Evolutionary conservation across 371 early-diverging fungal genomes (phyloP).

Genomic region (Mortierella sp.): DNA sequence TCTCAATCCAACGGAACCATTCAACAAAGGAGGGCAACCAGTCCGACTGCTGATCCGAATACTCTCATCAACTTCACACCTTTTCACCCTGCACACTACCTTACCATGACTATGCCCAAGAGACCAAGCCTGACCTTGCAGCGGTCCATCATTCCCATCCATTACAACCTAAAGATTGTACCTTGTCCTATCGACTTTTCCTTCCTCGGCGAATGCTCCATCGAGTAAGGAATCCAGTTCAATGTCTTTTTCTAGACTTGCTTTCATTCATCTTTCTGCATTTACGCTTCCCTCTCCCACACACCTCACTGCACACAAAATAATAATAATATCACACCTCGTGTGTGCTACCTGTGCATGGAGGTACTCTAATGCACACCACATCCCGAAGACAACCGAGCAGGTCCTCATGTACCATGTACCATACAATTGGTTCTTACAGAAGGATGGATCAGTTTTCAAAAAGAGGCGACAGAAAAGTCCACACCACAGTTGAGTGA

Average conservation of each 20-base stretch:
- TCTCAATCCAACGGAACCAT: background rate
- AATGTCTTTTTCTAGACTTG: background rate
- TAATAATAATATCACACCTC: too few species aligned
- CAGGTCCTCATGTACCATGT: background rate
- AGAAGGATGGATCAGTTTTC: too few species aligned
- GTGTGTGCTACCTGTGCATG: background rate
- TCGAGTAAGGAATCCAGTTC: slow-evolving; percentile 38
- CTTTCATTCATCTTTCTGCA: too few species aligned
- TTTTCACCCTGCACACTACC: background rate
- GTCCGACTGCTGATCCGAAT: background rate
- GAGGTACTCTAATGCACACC: background rate
- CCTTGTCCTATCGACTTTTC: slow-evolving; percentile 55
- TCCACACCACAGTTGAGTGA: too few species aligned
- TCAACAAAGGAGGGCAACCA: background rate
- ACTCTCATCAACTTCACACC: background rate
- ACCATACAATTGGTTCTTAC: too few species aligned
- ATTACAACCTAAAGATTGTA: slow-evolving; percentile 53
- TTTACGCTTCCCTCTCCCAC: too few species aligned
- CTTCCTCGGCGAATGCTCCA: slow-evolving; percentile 53
- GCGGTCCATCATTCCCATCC: slow-evolving; percentile 52
- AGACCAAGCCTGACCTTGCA: slow-evolving; percentile 43
- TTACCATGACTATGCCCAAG: slow-evolving; percentile 49
- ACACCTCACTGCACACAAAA: too few species aligned
- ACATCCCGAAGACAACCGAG: background rate
- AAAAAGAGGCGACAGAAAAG: too few species aligned